Evolutionary conservation across 2,329 filamentous ascomycete species (phyloP).

Genomic region (Ambrosiella xylebori): DNA sequence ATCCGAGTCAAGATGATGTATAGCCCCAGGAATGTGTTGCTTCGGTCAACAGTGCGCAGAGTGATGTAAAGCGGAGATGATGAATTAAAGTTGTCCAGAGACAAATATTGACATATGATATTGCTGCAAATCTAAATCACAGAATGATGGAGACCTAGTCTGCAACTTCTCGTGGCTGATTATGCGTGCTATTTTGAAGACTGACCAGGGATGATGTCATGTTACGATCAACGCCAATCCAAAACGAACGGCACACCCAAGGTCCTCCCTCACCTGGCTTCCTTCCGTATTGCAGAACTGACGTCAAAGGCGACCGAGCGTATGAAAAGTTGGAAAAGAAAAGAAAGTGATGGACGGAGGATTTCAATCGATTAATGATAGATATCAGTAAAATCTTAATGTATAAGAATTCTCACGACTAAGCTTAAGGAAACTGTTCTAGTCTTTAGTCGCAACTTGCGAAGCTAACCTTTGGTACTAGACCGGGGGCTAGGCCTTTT

Average conservation of each 20-base stretch:
- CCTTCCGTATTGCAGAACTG: background rate
- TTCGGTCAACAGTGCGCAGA: background rate
- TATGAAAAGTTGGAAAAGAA: background rate
- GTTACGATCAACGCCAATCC: background rate
- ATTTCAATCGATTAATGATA: background rate
- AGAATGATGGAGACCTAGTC: background rate
- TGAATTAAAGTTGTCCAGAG: background rate
- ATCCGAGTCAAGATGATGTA: too few relatives aligned
- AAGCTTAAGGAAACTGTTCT: too few relatives aligned
- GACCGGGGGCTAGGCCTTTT: too few relatives aligned
- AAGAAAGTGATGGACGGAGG: background rate
- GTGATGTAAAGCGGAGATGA: background rate
- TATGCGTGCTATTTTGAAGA: background rate
- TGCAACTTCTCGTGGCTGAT: background rate
- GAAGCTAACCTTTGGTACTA: too few relatives aligned
- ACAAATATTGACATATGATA: background rate
- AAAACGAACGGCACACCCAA: background rate
- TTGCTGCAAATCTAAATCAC: background rate
- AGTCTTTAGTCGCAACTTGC: too few relatives aligned
- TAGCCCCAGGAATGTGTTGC: too few relatives aligned
- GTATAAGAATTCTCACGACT: too few relatives aligned
- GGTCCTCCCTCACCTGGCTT: background rate
- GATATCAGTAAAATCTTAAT: too few relatives aligned
- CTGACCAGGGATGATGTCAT: slow-evolving; percentile 9
- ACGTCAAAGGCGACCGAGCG: background rate